Evolutionary conservation across 169 alveolate species (phyloP), one percentile per base, ranked within the genome.

Genomic region (Babesia ovata): DNA sequence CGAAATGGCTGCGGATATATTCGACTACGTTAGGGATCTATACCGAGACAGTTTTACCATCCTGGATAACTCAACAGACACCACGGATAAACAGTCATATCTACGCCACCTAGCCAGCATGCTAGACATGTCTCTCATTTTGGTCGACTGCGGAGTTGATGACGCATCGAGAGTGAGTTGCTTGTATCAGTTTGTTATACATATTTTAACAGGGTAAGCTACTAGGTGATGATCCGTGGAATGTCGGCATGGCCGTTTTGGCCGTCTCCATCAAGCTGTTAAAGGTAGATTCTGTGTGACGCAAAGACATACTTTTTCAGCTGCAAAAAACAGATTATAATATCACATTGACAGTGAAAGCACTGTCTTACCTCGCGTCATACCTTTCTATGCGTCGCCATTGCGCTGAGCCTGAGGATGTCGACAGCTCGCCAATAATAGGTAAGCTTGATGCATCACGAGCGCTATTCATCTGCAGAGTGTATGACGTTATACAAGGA

Each of bases 1-100:
- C 39, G 76, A 67, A 16, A 9, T 13, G 33, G 76, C 66, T 11
- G 44, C 14, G 12, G 63, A n/a, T 67, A 67, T 67, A 7, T 19
- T 67, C 28, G 65, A 67, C 4, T 67, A 67, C 39, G 58, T 53
- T 19, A 63, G 44, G 24, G 56, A 36, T 10, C 2, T 28, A 3
- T 54, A 53, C 52, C 11, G 29, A 21, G 66, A 67, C 19, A 36
- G 19, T n/a, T 13, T 67, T 4, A 10, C 17, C 17, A 67, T 7
- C 14, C 11, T 52, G 26, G 56, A 54, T 14, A 36, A 28, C 24
- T 12, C 19, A 3, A 8, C 63, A 13, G 24, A n/a, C 0, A 33
- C 17, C 6, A 17, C 13, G 14, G 22, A 17, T 9, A 21, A 36
- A 33, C n/a, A 24, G n/a, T 2, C 24, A 17, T 44, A 33, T 0